A percentile compares a stretch with the other conserved stretches of the same genome.
These are phyloP conservation scores for Reutealis trisperma DNA, from an alignment of 345 rosid genomes.

Conservation along the genomic window DNA sequence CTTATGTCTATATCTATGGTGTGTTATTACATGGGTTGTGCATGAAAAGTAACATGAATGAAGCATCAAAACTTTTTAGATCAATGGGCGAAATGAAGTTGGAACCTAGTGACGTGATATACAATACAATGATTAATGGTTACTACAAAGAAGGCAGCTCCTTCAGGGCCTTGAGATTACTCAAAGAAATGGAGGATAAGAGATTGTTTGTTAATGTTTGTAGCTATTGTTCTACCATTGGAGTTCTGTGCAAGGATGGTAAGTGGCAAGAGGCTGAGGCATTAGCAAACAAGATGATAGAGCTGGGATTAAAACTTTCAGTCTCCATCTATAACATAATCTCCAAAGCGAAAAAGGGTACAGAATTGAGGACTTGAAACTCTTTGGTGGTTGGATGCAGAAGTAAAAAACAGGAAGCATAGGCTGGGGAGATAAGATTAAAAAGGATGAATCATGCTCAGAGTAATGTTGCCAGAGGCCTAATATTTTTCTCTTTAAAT, in stretches of 20 bases:
- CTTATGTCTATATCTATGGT: constrained; percentile 62
- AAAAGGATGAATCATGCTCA: no score
- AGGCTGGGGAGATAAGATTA: no score
- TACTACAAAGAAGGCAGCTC: constrained; percentile 75
- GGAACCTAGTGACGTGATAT: constrained; percentile 63
- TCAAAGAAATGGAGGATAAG: constrained; percentile 57
- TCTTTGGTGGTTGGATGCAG: neutral
- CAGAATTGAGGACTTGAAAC: neutral
- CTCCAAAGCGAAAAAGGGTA: constrained; percentile 37
- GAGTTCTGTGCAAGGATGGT: constrained; percentile 62
- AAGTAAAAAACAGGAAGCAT: no score
- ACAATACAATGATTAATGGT: constrained; percentile 68
- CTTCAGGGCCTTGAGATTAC: constrained; percentile 61
- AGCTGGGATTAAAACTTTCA: constrained; percentile 49
- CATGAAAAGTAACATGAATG: constrained; percentile 67
- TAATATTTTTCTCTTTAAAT: no score
- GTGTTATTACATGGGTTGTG: constrained; percentile 72
- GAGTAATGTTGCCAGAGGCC: no score
- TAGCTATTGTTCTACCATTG: constrained; percentile 56
- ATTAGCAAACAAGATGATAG: constrained; percentile 54
- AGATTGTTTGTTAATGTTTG: constrained; percentile 62
- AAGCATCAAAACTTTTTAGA: constrained; percentile 56
- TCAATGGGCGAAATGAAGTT: constrained; percentile 48
- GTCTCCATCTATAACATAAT: constrained; percentile 44
- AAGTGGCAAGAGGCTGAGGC: constrained; percentile 63